A percentile compares a stretch with the other conserved stretches of the same genome.
phyloP scores from a whole-genome alignment of 208 protist species.

The Wallacemonas sp. region DNA sequence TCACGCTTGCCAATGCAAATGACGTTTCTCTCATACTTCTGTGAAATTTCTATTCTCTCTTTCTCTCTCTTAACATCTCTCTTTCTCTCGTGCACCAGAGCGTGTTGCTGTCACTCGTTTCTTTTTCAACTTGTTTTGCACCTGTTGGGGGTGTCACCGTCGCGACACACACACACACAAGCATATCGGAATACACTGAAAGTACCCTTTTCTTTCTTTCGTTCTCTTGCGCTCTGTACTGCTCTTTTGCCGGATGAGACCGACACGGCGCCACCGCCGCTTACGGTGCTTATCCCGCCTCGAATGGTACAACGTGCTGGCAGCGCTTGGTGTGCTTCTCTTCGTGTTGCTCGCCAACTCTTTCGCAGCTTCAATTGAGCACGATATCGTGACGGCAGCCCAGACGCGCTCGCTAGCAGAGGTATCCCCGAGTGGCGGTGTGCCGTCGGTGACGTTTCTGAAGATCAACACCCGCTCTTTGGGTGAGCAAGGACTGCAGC shows the following conservation, averaged over 20 bases:
- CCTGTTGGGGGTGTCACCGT: too few species aligned
- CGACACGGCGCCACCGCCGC: background rate
- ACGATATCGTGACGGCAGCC: conserved; percentile 12
- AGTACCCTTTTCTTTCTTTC: too few species aligned
- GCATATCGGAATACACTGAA: background rate
- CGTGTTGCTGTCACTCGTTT: too few species aligned
- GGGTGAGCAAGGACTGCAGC: conserved; percentile 19
- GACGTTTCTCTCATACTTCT: too few species aligned
- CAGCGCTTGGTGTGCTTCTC: conserved; percentile 21
- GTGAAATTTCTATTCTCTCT: too few species aligned
- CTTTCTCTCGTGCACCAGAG: too few species aligned
- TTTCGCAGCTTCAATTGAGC: conserved; percentile 15
- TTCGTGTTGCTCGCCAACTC: conserved; percentile 31
- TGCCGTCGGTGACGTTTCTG: background rate
- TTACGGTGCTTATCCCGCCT: conserved; percentile 17
- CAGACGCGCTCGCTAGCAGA: background rate
- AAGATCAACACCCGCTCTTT: conserved; percentile 10
- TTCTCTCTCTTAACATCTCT: too few species aligned
- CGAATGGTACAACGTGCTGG: conserved; percentile 32
- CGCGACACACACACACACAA: background rate
- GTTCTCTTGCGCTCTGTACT: background rate
- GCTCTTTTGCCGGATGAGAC: conserved; percentile 9
- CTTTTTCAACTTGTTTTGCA: too few species aligned
- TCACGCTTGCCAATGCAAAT: too few species aligned
- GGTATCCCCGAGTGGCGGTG: too few species aligned